Conservation (phyloP, 306 rosid species). For the Lupinus albus region DNA sequence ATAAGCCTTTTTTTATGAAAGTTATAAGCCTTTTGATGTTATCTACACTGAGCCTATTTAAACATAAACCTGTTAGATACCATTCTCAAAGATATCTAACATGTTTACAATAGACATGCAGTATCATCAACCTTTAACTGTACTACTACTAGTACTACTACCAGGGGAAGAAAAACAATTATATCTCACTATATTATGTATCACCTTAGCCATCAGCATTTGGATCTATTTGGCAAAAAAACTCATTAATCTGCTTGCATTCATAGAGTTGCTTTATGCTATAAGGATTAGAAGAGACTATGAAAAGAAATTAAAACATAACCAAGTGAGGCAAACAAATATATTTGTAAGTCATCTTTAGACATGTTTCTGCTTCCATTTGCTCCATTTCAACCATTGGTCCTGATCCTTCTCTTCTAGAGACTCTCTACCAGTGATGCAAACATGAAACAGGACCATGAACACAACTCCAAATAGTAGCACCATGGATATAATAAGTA, state of each 20-base stretch:
- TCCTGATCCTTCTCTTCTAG: slow-evolving; percentile 43
- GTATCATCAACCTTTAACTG: neutral
- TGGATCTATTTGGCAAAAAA: neutral
- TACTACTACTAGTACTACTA: no score
- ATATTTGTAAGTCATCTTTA: slow-evolving; percentile 45
- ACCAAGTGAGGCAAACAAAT: slow-evolving; percentile 5
- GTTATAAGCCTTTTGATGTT: neutral
- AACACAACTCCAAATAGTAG: slow-evolving; percentile 45
- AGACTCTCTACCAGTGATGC: slow-evolving; percentile 43
- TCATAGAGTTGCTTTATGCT: slow-evolving; percentile 17
- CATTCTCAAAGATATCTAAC: no score
- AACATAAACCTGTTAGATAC: no score
- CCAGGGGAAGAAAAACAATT: neutral
- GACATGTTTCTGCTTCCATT: slow-evolving; percentile 48
- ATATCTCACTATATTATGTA: neutral
- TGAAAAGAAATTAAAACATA: neutral
- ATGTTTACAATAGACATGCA: no score
- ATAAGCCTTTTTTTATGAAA: neutral
- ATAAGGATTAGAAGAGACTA: neutral
- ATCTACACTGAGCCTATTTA: no score
- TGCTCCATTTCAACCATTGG: slow-evolving; percentile 29
- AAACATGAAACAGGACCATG: slow-evolving; percentile 51
- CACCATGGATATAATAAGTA: slow-evolving; percentile 37
- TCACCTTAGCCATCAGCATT: neutral
- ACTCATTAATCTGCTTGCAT: slow-evolving; percentile 1